Evolutionary conservation across 208 protist genomes (phyloP).

Genomic region (Entamoeba invadens): DNA sequence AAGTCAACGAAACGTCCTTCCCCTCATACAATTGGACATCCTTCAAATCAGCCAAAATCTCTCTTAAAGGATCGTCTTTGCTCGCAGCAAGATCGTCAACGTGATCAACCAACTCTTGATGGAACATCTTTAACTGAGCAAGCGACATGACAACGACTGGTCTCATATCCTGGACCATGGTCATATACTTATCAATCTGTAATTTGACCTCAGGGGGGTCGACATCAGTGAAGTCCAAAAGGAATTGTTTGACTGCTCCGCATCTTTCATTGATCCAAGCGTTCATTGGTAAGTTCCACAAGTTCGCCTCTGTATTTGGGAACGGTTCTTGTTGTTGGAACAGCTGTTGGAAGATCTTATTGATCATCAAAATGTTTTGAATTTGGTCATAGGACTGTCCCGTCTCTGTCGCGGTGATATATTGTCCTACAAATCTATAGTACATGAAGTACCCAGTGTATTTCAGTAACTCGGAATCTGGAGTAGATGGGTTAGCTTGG

Average conservation of each 20-base stretch:
- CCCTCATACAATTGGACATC: not conserved
- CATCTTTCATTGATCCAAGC: not conserved
- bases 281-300: not conserved
- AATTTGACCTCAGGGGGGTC: not conserved
- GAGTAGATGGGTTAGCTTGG: not conserved
- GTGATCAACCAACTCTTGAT: not conserved
- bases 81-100: not conserved
- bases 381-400: not conserved
- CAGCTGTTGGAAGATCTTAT: not conserved
- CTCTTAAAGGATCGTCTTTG: not conserved
- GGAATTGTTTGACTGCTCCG: not conserved
- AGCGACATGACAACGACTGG: not conserved
- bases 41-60: not conserved
- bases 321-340: not conserved
- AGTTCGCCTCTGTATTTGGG: not conserved
- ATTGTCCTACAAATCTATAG: not conserved
- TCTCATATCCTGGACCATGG: not conserved
- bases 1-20: not conserved
- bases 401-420: not conserved
- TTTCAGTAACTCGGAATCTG: not conserved
- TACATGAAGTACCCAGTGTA: not conserved
- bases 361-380: not conserved
- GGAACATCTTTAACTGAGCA: not conserved
- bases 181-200: not conserved
- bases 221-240: not conserved